These are phyloP conservation scores for Penicillium sp. DNA, from an alignment of 2,329 filamentous ascomycete species.

Conservation along the genomic window DNA sequence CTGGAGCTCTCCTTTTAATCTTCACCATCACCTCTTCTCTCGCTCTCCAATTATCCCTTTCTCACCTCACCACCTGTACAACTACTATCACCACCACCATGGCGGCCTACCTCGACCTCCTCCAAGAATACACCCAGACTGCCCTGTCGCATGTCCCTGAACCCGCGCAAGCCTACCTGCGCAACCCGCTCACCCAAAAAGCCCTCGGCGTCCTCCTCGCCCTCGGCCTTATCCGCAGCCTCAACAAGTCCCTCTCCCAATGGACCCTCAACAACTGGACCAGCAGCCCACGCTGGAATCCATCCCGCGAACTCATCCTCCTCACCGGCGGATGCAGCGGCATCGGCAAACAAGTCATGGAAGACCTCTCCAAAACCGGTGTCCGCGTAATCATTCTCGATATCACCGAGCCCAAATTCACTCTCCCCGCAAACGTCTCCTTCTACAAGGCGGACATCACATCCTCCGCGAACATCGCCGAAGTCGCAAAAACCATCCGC, in stretches of 20 bases:
- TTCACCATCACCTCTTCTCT: neutral
- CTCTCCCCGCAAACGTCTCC: constrained; percentile 40
- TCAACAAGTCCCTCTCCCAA: constrained; percentile 39
- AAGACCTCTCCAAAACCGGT: constrained; percentile 37
- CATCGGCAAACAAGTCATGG: constrained; percentile 47
- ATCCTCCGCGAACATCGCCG: constrained; percentile 38
- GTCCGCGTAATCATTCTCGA: constrained; percentile 47
- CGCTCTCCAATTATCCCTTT: neutral
- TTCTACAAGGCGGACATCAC: constrained; percentile 51
- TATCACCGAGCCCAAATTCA: constrained; percentile 42
- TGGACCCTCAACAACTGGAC: constrained; percentile 43
- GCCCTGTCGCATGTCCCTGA: constrained; percentile 37
- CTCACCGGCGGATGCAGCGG: constrained; percentile 47
- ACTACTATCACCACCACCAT: constrained; percentile 24
- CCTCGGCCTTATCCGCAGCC: constrained; percentile 33
- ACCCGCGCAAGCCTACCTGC: constrained; percentile 35
- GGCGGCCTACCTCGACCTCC: constrained; percentile 29
- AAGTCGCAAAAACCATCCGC: constrained; percentile 48
- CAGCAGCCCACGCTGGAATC: constrained; percentile 33
- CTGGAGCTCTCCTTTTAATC: neutral
- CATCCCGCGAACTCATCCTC: constrained; percentile 42
- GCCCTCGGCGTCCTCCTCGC: constrained; percentile 32
- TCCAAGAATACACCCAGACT: constrained; percentile 35
- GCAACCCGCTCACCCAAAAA: constrained; percentile 39
- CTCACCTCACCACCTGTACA: neutral